phyloP scores from a whole-genome alignment of 139 green algal species.

The Coelastrella sp. region DNA sequence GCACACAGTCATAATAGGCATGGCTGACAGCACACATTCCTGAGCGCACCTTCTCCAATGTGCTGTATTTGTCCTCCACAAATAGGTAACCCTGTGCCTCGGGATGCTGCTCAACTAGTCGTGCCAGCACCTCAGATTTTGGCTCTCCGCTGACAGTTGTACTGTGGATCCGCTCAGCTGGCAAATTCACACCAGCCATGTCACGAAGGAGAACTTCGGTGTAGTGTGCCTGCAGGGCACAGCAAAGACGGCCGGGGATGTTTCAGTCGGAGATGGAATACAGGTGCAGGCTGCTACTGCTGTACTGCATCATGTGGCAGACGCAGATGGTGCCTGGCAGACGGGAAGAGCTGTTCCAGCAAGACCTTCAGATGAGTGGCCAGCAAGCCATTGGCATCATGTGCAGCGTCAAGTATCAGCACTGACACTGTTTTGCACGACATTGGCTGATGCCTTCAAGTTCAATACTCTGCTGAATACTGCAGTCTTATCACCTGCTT shows the following conservation, averaged over 20 bases:
- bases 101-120: conserved; percentile 72
- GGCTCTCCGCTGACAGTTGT: conserved; percentile 78
- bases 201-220: conserved; percentile 86
- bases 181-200: conserved; percentile 85
- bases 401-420: too few species aligned
- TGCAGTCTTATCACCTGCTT: conserved; percentile 84
- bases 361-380: too few species aligned
- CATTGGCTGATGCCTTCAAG: too few species aligned
- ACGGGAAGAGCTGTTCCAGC: too few species aligned
- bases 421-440: too few species aligned
- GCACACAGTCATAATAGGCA: background rate
- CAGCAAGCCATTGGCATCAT: too few species aligned
- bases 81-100: conserved; percentile 70
- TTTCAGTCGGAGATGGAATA: too few species aligned
- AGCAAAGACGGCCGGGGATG: background rate
- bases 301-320: too few species aligned
- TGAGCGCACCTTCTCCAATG: conserved; percentile 86
- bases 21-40: background rate
- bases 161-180: conserved; percentile 80
- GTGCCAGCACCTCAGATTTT: conserved; percentile 82
- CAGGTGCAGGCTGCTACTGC: too few species aligned
- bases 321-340: too few species aligned
- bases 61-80: conserved; percentile 93
- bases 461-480: too few species aligned
- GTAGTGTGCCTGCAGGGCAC: conserved; percentile 79